Evolutionary conservation across 2,329 filamentous ascomycete species (phyloP), one percentile per base, ranked within the genome.

Genomic region (Aciculosporium take): DNA sequence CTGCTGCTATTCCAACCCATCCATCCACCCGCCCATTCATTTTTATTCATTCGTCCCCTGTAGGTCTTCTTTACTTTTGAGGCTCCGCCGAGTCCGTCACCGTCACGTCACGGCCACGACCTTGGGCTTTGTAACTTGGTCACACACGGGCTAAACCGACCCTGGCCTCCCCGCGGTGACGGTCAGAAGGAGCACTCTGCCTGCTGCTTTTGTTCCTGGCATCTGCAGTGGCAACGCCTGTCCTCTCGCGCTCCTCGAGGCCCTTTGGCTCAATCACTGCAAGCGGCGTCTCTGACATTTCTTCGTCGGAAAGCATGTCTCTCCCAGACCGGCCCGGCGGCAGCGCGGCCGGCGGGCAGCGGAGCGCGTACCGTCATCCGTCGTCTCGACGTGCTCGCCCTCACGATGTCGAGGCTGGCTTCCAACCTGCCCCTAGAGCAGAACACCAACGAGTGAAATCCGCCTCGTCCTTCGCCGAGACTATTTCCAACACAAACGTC

Each of bases 351-450:
- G 72, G 72, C 52, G 75, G 81, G 50, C 72, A 76, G 46, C 69
- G 73, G 53, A 72, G 67, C 53, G 66, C 74, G 44, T 85, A 84
- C 60, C 73, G 80, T 51, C 76, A 79, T 48, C 80, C 81, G 33
- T 72, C 76, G 21, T 75, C 78, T 41, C 76, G 82, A 53, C 77
- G 81, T 51, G 68, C 65, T 40, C 72, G 72, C 44, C 74, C 76
- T 37, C 71, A 72, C 43, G 84, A 93, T 56, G 66, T 84, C 53
- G 86, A 94, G 58, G 67, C 78, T 29, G 78, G 74, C 42, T 62
- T 62, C 37, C 72, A 71, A 49, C 63, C 60, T 41, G 63, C 66
- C 44, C 53, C 50, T 37, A 60, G 51, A 53, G 56, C 46, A 53
- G 59, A 47, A 54, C 63, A 74, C 63, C 62, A 68, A 55, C 73